A percentile compares a stretch with the other conserved stretches of the same genome.
These are phyloP conservation scores for Suillus bovinus DNA, from an alignment of 768 basidiomycete genomes.

Conservation along the genomic window DNA sequence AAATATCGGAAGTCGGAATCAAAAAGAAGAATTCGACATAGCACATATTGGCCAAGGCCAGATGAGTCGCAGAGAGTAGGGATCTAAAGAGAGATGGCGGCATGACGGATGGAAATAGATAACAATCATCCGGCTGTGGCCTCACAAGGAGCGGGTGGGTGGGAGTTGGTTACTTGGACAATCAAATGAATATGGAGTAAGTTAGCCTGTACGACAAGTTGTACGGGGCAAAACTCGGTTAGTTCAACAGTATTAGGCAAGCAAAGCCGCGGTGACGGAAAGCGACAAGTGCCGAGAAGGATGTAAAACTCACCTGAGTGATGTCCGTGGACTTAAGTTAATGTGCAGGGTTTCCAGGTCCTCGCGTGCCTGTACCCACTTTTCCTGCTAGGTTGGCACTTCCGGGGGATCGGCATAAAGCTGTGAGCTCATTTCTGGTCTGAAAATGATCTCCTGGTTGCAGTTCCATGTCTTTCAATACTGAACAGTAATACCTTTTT, in stretches of 20 bases:
- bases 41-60: slow-evolving; percentile 24
- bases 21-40: slow-evolving; percentile 34
- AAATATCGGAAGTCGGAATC: slow-evolving; percentile 32
- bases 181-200: slow-evolving; percentile 26
- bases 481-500: slow-evolving; percentile 31
- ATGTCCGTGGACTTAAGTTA: slow-evolving; percentile 43
- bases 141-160: slow-evolving; percentile 14
- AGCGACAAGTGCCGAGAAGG: slow-evolving; percentile 33
- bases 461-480: no score
- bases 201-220: slow-evolving; percentile 28
- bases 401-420: slow-evolving; percentile 27
- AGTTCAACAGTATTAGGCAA: slow-evolving; percentile 29
- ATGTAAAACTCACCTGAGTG: slow-evolving; percentile 28
- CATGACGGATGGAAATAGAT: slow-evolving; percentile 18
- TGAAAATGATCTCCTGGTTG: no score
- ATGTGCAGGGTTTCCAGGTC: slow-evolving; percentile 36
- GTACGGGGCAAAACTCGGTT: slow-evolving; percentile 32
- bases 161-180: slow-evolving; percentile 16
- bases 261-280: slow-evolving; percentile 40
- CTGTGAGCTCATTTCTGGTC: slow-evolving; percentile 22
- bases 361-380: slow-evolving; percentile 37
- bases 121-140: slow-evolving; percentile 15
- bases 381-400: slow-evolving; percentile 19
- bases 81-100: slow-evolving; percentile 2
- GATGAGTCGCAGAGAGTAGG: slow-evolving; percentile 17